phyloP scores from a whole-genome alignment of 1,284 basidiomycete genomes.

The Leccinum holopus region DNA sequence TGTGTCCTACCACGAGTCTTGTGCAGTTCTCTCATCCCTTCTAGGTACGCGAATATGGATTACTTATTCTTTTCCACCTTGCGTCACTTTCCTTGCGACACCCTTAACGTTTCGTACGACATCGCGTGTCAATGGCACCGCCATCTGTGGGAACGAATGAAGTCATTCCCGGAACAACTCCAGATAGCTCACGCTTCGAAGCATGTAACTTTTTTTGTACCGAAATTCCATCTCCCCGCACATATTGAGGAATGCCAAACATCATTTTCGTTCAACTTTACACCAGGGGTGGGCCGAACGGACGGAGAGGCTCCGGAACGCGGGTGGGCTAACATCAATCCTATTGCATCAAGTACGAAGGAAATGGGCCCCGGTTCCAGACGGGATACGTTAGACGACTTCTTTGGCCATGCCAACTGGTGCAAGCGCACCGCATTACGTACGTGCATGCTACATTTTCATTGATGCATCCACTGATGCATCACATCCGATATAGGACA shows the following conservation, averaged over 20 bases:
- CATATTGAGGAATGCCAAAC: neutral
- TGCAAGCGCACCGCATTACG: neutral
- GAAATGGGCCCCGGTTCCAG: conserved; percentile 1
- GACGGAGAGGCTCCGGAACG: neutral
- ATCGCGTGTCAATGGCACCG: neutral
- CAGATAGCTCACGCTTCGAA: neutral
- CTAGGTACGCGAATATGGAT: neutral
- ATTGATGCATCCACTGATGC: neutral
- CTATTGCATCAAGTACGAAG: conserved; percentile 3
- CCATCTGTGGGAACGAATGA: neutral
- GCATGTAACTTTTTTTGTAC: neutral
- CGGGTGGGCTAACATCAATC: conserved; percentile 4
- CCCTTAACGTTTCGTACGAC: neutral
- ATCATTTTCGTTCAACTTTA: neutral
- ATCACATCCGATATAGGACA: neutral
- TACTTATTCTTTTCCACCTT: neutral
- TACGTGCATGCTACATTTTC: neutral
- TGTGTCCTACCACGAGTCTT: neutral
- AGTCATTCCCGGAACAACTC: neutral
- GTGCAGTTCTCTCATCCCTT: neutral
- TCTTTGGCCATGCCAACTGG: conserved; percentile 8
- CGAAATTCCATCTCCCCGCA: neutral
- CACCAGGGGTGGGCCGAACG: neutral
- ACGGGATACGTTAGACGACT: neutral
- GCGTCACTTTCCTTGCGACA: neutral